Conservation (phyloP, 2,329 filamentous ascomycete species). For the Aspergillus ochraceoroseus region DNA sequence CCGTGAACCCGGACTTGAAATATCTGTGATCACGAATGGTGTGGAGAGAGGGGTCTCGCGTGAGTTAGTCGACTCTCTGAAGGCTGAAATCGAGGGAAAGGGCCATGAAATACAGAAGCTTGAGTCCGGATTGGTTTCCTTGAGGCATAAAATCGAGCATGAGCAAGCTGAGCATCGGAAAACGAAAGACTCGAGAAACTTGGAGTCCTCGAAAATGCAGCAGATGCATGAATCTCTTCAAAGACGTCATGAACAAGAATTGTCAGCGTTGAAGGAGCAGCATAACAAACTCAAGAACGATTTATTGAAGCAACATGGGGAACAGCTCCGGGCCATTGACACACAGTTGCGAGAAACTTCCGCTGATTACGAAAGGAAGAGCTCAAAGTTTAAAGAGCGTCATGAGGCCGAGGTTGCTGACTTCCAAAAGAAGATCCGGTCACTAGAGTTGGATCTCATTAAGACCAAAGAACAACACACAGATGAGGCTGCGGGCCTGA, state of each 20-base stretch:
- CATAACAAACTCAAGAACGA: conserved; percentile 43
- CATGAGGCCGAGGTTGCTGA: conserved; percentile 61
- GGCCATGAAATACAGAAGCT: conserved; percentile 56
- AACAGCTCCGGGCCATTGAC: conserved; percentile 47
- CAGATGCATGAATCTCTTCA: conserved; percentile 67
- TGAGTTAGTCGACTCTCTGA: conserved; percentile 81
- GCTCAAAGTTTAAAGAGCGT: conserved; percentile 36
- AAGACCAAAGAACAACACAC: conserved; percentile 51
- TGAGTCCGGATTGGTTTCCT: conserved; percentile 52
- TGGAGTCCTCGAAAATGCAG: conserved; percentile 57
- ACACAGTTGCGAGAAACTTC: conserved; percentile 45
- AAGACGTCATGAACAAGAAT: conserved; percentile 62
- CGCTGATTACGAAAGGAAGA: conserved; percentile 40
- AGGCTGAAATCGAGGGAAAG: conserved; percentile 70
- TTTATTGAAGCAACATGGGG: conserved; percentile 41
- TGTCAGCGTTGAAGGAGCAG: conserved; percentile 52
- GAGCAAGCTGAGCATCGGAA: conserved; percentile 68
- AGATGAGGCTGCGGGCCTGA: conserved; percentile 56
- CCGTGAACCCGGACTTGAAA: conserved; percentile 80
- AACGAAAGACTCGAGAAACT: conserved; percentile 54
- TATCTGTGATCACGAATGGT: conserved; percentile 72
- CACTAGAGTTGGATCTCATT: conserved; percentile 49
- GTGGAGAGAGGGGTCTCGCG: conserved; percentile 88
- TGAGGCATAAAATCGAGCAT: conserved; percentile 58
- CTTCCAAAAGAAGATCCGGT: conserved; percentile 56